phyloP scores from a whole-genome alignment of 2,329 filamentous ascomycete genomes.

The Ophiostoma himal-ulmi region DNA sequence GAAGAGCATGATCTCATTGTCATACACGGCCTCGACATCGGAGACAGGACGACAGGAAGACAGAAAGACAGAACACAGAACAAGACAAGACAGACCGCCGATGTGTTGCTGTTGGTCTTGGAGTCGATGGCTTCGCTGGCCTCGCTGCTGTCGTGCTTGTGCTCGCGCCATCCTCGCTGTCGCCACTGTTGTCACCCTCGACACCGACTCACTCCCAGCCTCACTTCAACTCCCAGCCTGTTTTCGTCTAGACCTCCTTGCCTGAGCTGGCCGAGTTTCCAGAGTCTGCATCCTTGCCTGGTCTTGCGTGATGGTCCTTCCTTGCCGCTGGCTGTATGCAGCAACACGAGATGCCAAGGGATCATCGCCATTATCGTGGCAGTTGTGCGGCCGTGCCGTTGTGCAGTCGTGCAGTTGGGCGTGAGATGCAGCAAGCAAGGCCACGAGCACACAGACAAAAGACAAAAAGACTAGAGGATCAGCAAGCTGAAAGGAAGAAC shows the following conservation, averaged over 20 bases:
- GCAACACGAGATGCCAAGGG: constrained; percentile 1
- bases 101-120: neutral
- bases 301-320: neutral
- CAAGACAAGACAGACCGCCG: neutral
- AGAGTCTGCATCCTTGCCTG: neutral
- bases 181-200: neutral
- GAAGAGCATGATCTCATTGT: neutral
- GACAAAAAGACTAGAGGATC: neutral
- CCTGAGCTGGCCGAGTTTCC: neutral
- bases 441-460: neutral
- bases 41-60: neutral
- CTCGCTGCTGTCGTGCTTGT: neutral
- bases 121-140: too few relatives aligned
- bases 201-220: too few relatives aligned
- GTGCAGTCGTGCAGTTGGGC: neutral
- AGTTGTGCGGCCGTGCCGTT: neutral
- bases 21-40: neutral
- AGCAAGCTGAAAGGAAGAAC: neutral
- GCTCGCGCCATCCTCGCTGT: neutral
- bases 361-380: constrained; percentile 4
- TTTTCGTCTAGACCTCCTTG: neutral
- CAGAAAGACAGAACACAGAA: too few relatives aligned
- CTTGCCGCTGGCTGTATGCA: neutral
- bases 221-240: too few relatives aligned
- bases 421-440: neutral